These are phyloP conservation scores for Annulohypoxylon nitens DNA, from an alignment of 495 filamentous ascomycete species.

Conservation along the genomic window DNA sequence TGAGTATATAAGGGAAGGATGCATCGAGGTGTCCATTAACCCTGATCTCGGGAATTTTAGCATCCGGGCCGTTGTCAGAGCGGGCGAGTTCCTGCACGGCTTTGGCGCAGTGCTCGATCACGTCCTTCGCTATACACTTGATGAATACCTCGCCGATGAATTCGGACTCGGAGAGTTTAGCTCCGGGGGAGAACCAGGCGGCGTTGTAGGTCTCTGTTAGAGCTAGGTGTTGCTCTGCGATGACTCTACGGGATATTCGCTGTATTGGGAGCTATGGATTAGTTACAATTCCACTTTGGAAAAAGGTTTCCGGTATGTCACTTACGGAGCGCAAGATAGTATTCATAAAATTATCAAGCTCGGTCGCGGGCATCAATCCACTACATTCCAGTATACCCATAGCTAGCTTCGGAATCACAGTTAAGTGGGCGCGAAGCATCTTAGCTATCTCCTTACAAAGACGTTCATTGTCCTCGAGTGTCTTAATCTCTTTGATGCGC, in stretches of 20 bases:
- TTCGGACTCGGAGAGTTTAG: slow-evolving; percentile 79
- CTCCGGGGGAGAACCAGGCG: slow-evolving; percentile 89
- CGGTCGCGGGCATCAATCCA: slow-evolving; percentile 78
- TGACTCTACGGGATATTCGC: slow-evolving; percentile 95
- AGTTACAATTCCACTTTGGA: background rate
- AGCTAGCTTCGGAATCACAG: slow-evolving; percentile 91
- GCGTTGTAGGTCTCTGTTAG: slow-evolving; percentile 97
- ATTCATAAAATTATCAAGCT: slow-evolving; percentile 95
- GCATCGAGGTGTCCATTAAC: slow-evolving; percentile 88
- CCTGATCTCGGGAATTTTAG: slow-evolving; percentile 81
- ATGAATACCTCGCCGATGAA: slow-evolving; percentile 97
- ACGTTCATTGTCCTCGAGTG: slow-evolving; percentile 88
- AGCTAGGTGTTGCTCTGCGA: slow-evolving; percentile 96
- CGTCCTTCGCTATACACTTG: slow-evolving; percentile 91
- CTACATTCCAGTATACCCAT: slow-evolving; percentile 94
- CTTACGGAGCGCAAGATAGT: slow-evolving; percentile 89
- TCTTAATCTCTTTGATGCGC: slow-evolving; percentile 83
- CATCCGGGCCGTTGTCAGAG: slow-evolving; percentile 76
- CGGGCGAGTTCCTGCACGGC: slow-evolving; percentile 76
- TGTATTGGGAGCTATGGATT: slow-evolving; percentile 50
- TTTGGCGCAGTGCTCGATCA: slow-evolving; percentile 84
- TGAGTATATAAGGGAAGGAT: slow-evolving; percentile 95
- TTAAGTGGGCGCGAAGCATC: slow-evolving; percentile 87
- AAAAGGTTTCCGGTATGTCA: background rate
- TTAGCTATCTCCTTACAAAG: slow-evolving; percentile 85